Conservation (phyloP, 2,329 filamentous ascomycete genomes). For the Fusarium pilosicola region DNA sequence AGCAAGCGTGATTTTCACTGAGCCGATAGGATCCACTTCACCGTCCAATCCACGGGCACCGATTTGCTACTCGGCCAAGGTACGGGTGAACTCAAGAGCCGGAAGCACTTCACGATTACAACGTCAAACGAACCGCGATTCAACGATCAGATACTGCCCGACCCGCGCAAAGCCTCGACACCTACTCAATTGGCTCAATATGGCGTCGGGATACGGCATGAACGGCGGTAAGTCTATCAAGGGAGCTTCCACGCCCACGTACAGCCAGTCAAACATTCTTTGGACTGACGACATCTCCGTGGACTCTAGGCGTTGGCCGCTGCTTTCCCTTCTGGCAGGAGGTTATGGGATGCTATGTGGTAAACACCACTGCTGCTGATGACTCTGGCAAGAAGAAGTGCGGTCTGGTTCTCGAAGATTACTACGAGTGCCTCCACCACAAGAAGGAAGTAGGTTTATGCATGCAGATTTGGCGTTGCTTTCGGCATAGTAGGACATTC, state of each 20-base stretch:
- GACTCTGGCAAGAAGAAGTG: constrained; percentile 89
- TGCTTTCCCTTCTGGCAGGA: constrained; percentile 99
- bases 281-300: constrained; percentile 39
- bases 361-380: constrained; percentile 86
- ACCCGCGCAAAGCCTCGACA: constrained; percentile 42
- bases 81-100: constrained; percentile 41
- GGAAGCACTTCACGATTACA: constrained; percentile 36
- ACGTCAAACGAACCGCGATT: constrained; percentile 39
- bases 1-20: constrained; percentile 18
- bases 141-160: constrained; percentile 35
- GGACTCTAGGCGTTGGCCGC: constrained; percentile 67
- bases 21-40: constrained; percentile 7
- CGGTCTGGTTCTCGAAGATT: constrained; percentile 86
- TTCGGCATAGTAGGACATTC: neutral
- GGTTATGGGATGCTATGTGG: constrained; percentile 96
- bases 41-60: constrained; percentile 32
- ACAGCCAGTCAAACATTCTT: neutral
- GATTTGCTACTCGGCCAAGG: constrained; percentile 44
- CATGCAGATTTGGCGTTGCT: neutral
- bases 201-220: constrained; percentile 87
- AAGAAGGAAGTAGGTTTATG: constrained; percentile 86
- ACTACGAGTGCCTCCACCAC: constrained; percentile 99
- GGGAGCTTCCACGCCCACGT: neutral
- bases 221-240: constrained; percentile 72
- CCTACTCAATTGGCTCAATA: constrained; percentile 54